phyloP scores from a whole-genome alignment of 305 asterid genomes.

The Fraxinus angustifolia region DNA sequence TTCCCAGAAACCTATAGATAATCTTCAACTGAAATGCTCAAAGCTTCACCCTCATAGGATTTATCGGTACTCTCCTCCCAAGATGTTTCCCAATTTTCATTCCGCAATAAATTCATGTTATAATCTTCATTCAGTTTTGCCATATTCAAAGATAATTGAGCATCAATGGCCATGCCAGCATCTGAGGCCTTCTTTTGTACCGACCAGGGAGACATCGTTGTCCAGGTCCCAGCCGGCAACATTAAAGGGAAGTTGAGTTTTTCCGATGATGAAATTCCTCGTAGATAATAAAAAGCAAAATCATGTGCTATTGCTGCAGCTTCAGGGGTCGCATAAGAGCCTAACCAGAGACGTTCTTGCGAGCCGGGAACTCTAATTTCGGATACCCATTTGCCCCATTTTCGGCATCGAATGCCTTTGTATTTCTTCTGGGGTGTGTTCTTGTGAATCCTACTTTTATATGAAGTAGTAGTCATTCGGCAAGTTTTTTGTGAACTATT shows the following conservation, averaged over 20 bases:
- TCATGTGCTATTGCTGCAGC: slow-evolving; percentile 93
- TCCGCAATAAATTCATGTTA: neutral
- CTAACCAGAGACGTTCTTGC: slow-evolving; percentile 78
- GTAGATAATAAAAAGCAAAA: slow-evolving; percentile 65
- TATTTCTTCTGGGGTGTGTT: slow-evolving; percentile 26
- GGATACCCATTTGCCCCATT: slow-evolving; percentile 98
- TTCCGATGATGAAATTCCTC: slow-evolving; percentile 34
- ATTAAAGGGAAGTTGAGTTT: slow-evolving; percentile 55
- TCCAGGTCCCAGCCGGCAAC: slow-evolving; percentile 44
- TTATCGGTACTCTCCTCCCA: neutral
- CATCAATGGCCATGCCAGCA: slow-evolving; percentile 82
- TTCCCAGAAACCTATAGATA: slow-evolving; percentile 18
- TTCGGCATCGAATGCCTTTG: slow-evolving; percentile 73
- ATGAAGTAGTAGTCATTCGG: slow-evolving; percentile 48
- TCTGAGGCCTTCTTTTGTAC: slow-evolving; percentile 80
- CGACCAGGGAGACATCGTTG: slow-evolving; percentile 72
- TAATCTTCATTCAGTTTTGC: neutral
- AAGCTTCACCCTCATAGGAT: neutral
- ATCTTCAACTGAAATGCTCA: slow-evolving; percentile 44
- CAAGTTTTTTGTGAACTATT: neutral
- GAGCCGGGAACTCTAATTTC: slow-evolving; percentile 89
- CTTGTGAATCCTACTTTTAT: slow-evolving; percentile 23
- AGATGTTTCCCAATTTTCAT: neutral
- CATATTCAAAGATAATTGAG: slow-evolving; percentile 26
- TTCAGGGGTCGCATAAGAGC: slow-evolving; percentile 68